These are phyloP conservation scores for Leccinum arenicola DNA, from an alignment of 768 basidiomycete species.

Conservation along the genomic window DNA sequence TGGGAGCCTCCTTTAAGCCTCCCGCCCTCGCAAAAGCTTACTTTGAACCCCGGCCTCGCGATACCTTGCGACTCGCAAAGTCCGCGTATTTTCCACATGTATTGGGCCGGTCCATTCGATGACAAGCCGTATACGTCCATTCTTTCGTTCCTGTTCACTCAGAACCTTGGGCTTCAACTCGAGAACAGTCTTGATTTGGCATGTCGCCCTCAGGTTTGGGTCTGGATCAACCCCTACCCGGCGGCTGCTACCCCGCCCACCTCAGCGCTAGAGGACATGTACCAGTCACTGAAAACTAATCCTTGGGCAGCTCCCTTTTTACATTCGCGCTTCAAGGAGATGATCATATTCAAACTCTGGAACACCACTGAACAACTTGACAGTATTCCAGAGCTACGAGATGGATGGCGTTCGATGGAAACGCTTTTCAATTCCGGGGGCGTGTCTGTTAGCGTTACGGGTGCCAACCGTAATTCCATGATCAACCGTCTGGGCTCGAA, in stretches of 20 bases:
- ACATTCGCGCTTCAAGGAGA: constrained; percentile 82
- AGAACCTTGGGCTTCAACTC: constrained; percentile 81
- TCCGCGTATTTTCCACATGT: constrained; percentile 89
- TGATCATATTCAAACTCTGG: constrained; percentile 92
- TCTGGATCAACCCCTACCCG: constrained; percentile 96
- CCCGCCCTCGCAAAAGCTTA: constrained; percentile 43
- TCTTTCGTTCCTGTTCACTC: constrained; percentile 89
- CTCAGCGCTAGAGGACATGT: constrained; percentile 78
- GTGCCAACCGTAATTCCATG: constrained; percentile 8
- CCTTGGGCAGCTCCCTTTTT: constrained; percentile 94
- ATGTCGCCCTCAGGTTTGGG: constrained; percentile 90
- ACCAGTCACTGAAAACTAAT: constrained; percentile 66
- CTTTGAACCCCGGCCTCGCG: constrained; percentile 38
- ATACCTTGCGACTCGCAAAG: constrained; percentile 69
- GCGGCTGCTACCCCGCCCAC: constrained; percentile 83
- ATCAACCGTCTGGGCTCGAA: constrained; percentile 54
- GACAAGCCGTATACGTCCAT: constrained; percentile 95
- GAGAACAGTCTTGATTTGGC: constrained; percentile 32
- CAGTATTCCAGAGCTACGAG: constrained; percentile 77
- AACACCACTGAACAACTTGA: constrained; percentile 96
- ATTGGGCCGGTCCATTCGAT: constrained; percentile 96
- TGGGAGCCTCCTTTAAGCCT: constrained; percentile 57
- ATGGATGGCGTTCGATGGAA: constrained; percentile 79
- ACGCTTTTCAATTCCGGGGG: constrained; percentile 88
- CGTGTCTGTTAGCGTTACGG: constrained; percentile 60